Percentiles rank a stretch among this genome's conserved stretches.
Evolutionary conservation across 1,139 yeast species (phyloP).

Genomic region (Nakaseomyces sp.): DNA sequence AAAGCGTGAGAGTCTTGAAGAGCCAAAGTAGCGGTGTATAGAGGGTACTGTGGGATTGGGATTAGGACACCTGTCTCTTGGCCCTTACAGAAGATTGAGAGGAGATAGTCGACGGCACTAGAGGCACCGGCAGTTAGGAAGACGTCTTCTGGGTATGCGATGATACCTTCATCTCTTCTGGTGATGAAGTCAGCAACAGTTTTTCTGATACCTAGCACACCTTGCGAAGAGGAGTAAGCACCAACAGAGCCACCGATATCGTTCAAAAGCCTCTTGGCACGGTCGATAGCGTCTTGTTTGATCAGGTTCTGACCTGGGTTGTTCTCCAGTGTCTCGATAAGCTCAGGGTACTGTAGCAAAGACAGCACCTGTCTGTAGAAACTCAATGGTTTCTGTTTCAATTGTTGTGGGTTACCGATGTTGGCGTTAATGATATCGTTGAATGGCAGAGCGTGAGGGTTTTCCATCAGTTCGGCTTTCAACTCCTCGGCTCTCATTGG

Average conservation of each 20-base stretch:
- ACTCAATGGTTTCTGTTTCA: constrained; percentile 89
- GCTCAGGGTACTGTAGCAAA: constrained; percentile 72
- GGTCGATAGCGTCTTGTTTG: constrained; percentile 61
- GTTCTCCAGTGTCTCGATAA: constrained; percentile 32
- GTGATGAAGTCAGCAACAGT: constrained; percentile 75
- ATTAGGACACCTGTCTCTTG: constrained; percentile 74
- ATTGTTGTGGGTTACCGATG: constrained; percentile 95
- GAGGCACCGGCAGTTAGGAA: constrained; percentile 92
- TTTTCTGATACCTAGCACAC: constrained; percentile 60
- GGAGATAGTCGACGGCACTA: constrained; percentile 69
- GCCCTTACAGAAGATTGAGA: constrained; percentile 61
- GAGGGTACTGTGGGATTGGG: constrained; percentile 96
- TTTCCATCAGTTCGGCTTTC: constrained; percentile 42
- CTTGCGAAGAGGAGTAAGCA: constrained; percentile 91
- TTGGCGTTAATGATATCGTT: constrained; percentile 74
- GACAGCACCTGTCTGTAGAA: constrained; percentile 89
- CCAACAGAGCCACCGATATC: constrained; percentile 73
- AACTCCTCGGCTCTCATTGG: constrained; percentile 92
- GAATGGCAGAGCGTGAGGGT: constrained; percentile 65
- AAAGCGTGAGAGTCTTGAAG: constrained; percentile 72
- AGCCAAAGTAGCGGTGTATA: constrained; percentile 87
- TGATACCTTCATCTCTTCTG: constrained; percentile 55
- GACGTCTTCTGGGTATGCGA: constrained; percentile 60
- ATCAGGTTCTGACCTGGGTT: constrained; percentile 30
- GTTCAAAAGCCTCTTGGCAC: constrained; percentile 55